phyloP scores from a whole-genome alignment of 2,329 filamentous ascomycete species.

The Kalmusia sp. region DNA sequence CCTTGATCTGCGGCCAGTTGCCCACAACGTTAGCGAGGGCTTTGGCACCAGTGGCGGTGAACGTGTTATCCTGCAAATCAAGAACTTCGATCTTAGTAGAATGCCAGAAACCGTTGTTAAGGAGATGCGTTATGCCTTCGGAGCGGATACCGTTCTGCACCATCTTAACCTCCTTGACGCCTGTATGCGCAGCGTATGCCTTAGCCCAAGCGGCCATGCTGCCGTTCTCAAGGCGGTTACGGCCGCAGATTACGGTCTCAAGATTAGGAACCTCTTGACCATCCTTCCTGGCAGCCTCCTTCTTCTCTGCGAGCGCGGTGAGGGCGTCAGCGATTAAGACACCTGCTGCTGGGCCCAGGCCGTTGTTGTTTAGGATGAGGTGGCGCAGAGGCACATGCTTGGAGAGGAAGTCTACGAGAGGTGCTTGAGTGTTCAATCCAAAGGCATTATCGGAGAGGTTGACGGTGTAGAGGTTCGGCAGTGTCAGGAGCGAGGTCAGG shows the following conservation, averaged over 20 bases:
- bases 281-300: constrained; percentile 75
- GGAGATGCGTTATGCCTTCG: constrained; percentile 84
- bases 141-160: constrained; percentile 97
- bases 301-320: constrained; percentile 80
- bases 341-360: constrained; percentile 89
- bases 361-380: constrained; percentile 98
- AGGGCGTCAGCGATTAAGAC: constrained; percentile 89
- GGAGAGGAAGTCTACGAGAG: constrained; percentile 89
- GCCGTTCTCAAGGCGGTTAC: constrained; percentile 93
- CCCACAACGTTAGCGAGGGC: constrained; percentile 78
- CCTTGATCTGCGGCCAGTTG: constrained; percentile 76
- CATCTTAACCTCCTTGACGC: constrained; percentile 90
- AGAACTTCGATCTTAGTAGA: constrained; percentile 74
- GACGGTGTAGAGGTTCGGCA: constrained; percentile 85
- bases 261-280: constrained; percentile 79
- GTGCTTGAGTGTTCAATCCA: constrained; percentile 91
- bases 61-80: constrained; percentile 97
- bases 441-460: constrained; percentile 99
- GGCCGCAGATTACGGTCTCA: constrained; percentile 96
- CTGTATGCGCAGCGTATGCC: constrained; percentile 80
- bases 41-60: constrained; percentile 79
- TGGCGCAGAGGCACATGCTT: constrained; percentile 90
- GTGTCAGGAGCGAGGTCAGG: constrained; percentile 83
- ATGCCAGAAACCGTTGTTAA: constrained; percentile 79
- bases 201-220: constrained; percentile 96